These are phyloP conservation scores for Clavaria fumosa DNA, from an alignment of 768 basidiomycete species.

Conservation along the genomic window DNA sequence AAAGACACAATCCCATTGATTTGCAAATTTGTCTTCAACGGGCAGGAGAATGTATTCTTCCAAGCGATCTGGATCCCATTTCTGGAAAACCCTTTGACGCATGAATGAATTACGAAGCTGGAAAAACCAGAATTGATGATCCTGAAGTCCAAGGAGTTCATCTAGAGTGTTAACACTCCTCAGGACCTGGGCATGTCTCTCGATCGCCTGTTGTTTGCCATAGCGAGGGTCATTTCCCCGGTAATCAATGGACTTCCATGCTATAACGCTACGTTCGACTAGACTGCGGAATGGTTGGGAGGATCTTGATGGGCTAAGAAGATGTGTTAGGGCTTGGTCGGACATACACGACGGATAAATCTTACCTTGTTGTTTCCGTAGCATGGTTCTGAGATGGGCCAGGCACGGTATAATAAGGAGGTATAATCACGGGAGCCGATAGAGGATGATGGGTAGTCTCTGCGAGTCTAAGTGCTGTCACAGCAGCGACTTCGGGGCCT, in stretches of 20 bases:
- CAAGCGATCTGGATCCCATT: neutral
- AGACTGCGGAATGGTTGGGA: neutral
- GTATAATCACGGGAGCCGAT: neutral
- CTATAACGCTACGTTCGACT: neutral
- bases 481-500: neutral
- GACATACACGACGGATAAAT: neutral
- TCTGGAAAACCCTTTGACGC: neutral
- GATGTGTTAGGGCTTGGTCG: neutral
- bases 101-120: neutral
- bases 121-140: slow-evolving; percentile 1
- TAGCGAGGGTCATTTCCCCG: neutral
- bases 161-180: neutral
- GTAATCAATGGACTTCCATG: neutral
- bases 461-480: neutral
- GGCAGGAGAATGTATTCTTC: neutral
- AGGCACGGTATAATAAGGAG: neutral
- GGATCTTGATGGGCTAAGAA: neutral
- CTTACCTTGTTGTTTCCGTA: neutral
- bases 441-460: neutral
- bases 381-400: neutral
- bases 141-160: neutral
- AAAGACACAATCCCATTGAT: neutral
- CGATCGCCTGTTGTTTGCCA: neutral
- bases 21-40: neutral
- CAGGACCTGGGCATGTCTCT: neutral